These are phyloP conservation scores for Neolentinus lepideus DNA, from an alignment of 1,284 basidiomycete genomes.

Conservation along the genomic window DNA sequence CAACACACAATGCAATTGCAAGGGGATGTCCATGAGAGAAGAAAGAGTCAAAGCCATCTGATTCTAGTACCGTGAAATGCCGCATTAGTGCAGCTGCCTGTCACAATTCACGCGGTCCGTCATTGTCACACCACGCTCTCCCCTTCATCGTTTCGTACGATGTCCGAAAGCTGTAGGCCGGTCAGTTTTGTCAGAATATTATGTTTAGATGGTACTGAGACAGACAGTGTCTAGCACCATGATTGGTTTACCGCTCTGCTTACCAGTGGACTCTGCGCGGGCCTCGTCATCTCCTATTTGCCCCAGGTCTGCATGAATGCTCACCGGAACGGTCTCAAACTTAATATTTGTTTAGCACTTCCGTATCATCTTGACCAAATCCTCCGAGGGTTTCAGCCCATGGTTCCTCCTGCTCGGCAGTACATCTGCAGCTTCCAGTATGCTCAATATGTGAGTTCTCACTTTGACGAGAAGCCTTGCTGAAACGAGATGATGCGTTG, in stretches of 20 bases:
- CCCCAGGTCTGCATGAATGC: constrained; percentile 62
- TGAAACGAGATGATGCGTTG: constrained; percentile 7
- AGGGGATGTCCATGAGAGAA: too few relatives aligned
- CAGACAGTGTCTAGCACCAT: constrained; percentile 64
- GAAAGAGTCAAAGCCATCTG: too few relatives aligned
- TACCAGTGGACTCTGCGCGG: constrained; percentile 68
- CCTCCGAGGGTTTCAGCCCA: constrained; percentile 86
- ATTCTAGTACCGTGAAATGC: too few relatives aligned
- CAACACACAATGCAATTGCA: too few relatives aligned
- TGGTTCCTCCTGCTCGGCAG: constrained; percentile 93
- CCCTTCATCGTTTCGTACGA: too few relatives aligned
- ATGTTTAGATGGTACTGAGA: too few relatives aligned
- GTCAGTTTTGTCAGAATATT: too few relatives aligned
- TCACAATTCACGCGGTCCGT: too few relatives aligned
- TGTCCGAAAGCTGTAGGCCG: too few relatives aligned
- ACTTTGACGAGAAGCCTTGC: background rate
- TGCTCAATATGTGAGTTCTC: constrained; percentile 70
- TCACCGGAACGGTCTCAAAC: too few relatives aligned
- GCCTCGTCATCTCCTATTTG: constrained; percentile 81
- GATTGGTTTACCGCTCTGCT: constrained; percentile 73
- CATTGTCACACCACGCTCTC: too few relatives aligned
- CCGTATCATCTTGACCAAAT: constrained; percentile 67
- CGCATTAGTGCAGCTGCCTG: too few relatives aligned
- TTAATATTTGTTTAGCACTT: constrained; percentile 40
- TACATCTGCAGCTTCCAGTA: constrained; percentile 72